Conservation (phyloP, 306 rosid species). For the Inga oerstediana region DNA sequence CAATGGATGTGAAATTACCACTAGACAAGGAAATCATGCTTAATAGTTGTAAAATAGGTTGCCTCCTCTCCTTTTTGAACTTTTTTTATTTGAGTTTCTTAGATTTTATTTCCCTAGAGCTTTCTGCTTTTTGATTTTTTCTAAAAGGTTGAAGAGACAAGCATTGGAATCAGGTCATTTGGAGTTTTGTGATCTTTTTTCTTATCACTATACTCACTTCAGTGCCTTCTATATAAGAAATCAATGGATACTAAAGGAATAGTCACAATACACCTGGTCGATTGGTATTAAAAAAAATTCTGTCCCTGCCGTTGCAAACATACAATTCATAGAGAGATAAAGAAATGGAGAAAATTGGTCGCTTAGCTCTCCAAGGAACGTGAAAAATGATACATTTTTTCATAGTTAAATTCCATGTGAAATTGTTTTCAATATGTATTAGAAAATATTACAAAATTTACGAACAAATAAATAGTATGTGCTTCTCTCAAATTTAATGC, state of each 20-base stretch:
- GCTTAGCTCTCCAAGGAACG: background rate
- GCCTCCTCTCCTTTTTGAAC: background rate
- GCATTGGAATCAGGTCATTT: conserved; percentile 17
- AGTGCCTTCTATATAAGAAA: background rate
- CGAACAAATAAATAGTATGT: background rate
- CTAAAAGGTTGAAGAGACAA: background rate
- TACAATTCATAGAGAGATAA: background rate
- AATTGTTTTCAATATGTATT: background rate
- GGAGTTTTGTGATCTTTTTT: conserved; percentile 2
- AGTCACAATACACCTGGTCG: background rate
- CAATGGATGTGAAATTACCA: conserved; percentile 8
- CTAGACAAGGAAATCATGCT: background rate
- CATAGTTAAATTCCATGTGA: background rate
- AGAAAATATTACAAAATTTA: background rate
- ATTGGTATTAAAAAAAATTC: background rate
- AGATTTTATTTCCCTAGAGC: conserved; percentile 16
- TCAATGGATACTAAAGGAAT: background rate
- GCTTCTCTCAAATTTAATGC: background rate
- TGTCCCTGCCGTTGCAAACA: background rate
- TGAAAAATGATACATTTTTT: background rate
- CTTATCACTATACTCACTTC: background rate
- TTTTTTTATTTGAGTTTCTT: background rate
- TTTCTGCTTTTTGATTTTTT: background rate
- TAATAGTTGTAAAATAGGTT: conserved; percentile 8
- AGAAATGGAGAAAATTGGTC: background rate